phyloP scores from a whole-genome alignment of 2,329 filamentous ascomycete species.

The Teratosphaeria gauchensis region DNA sequence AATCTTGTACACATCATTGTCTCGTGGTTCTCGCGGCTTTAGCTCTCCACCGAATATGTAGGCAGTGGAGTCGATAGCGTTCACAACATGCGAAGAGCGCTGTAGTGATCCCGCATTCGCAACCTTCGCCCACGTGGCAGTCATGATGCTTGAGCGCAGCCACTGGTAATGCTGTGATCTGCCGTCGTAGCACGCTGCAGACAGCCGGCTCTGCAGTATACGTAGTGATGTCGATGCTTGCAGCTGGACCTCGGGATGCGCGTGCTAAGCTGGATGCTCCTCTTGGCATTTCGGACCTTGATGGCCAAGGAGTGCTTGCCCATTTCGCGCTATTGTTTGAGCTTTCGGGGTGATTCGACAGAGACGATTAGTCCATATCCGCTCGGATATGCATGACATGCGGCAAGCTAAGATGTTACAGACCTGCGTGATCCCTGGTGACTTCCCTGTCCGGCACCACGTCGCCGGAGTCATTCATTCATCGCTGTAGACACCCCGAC shows the following conservation, averaged over 20 bases:
- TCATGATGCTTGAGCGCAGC: not conserved
- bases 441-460: not conserved
- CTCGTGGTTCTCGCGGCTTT: conserved; percentile 54
- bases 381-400: not conserved
- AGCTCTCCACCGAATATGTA: conserved; percentile 73
- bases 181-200: too few species aligned
- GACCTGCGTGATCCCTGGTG: not conserved
- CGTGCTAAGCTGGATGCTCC: not conserved
- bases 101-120: conserved; percentile 38
- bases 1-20: conserved; percentile 63
- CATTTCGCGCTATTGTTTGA: not conserved
- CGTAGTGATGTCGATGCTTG: not conserved
- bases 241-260: not conserved
- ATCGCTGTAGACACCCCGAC: not conserved
- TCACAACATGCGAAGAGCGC: conserved; percentile 63
- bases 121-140: conserved; percentile 27
- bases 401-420: not conserved
- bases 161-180: not conserved
- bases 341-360: not conserved
- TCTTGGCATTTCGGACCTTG: not conserved
- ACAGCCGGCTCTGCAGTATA: not conserved
- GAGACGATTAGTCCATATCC: not conserved
- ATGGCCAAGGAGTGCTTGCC: not conserved
- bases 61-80: conserved; percentile 39
- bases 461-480: not conserved